These are phyloP conservation scores for Zea mays DNA, from an alignment of 176 grass and related monocot genomes.

Conservation along the genomic window Zm-B73-REFERENCE-NAM-5.0 NC_050104.1:150527001-150527500, in stretches of 20 bases:
- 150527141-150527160: neutral
- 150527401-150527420: conserved; percentile 30
- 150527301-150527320: conserved; percentile 1
- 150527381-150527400: conserved; percentile 3
- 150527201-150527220: neutral
- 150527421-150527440: neutral
- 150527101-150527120: neutral
- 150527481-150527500: neutral
- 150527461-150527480: neutral
- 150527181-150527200: no score
- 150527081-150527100: neutral
- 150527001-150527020: no score
- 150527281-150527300: conserved; percentile 4
- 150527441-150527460: neutral
- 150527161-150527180: neutral
- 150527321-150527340: conserved; percentile 23
- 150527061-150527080: neutral
- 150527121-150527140: neutral
- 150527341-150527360: neutral
- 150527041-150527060: neutral
- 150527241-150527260: no score
- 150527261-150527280: no score
- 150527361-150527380: neutral
- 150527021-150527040: no score
- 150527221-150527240: conserved; percentile 9